phyloP scores from a whole-genome alignment of 257 asterid genomes.

The Solanum appendiculatum region DNA sequence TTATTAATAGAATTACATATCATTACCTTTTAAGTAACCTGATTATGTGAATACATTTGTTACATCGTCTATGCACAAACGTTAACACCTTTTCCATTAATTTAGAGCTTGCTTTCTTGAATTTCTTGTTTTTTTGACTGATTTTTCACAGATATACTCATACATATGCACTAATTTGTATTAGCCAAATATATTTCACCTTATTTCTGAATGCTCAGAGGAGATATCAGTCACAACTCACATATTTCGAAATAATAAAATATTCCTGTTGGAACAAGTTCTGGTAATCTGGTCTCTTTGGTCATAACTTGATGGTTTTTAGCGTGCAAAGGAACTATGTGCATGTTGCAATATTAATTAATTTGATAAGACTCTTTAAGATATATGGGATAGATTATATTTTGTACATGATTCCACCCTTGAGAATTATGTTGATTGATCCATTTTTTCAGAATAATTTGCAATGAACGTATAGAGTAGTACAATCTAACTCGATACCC shows the following conservation, averaged over 20 bases:
- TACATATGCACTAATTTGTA: background rate
- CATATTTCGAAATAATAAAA: background rate
- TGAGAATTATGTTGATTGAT: background rate
- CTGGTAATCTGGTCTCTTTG: slow-evolving; percentile 10
- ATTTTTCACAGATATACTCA: background rate
- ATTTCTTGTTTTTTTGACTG: background rate
- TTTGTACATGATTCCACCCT: background rate
- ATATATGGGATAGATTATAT: no score
- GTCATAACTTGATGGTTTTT: slow-evolving; percentile 3
- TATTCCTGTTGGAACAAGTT: background rate
- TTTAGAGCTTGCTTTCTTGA: background rate
- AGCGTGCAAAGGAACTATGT: background rate
- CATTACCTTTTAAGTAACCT: background rate
- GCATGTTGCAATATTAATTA: background rate
- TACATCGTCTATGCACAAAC: background rate
- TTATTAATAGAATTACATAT: background rate
- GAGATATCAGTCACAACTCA: background rate
- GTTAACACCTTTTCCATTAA: background rate
- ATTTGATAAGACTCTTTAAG: background rate
- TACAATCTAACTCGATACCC: background rate
- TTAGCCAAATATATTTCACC: background rate
- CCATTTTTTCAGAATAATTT: background rate
- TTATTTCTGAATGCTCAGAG: background rate
- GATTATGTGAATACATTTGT: background rate
- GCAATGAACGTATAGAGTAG: background rate